Conservation (phyloP, 164 flowering plant species). For the Magnolia officinalis region DNA sequence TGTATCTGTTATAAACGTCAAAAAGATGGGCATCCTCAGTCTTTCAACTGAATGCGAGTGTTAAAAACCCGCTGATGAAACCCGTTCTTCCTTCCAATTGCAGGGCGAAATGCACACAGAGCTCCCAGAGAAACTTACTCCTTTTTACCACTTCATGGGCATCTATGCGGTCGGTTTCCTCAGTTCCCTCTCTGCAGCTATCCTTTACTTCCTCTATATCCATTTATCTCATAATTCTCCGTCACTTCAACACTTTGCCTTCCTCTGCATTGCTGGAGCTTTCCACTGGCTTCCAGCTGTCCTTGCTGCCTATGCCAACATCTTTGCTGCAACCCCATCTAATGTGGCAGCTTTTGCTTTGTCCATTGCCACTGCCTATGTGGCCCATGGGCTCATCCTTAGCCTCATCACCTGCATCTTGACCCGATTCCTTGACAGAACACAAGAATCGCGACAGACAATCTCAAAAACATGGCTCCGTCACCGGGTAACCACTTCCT, state of each 20-base stretch:
- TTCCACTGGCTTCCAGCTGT: slow-evolving; percentile 69
- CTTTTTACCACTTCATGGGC: slow-evolving; percentile 47
- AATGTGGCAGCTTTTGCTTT: slow-evolving; percentile 39
- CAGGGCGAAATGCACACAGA: slow-evolving; percentile 18
- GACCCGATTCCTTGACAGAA: slow-evolving; percentile 26
- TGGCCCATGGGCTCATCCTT: slow-evolving; percentile 55
- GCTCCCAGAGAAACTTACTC: slow-evolving; percentile 3
- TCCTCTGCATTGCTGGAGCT: slow-evolving; percentile 59
- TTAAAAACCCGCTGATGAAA: not conserved
- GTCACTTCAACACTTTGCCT: slow-evolving; percentile 38
- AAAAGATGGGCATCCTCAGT: not conserved
- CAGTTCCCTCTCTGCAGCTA: slow-evolving; percentile 57
- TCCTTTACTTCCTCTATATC: slow-evolving; percentile 42
- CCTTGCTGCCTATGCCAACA: slow-evolving; percentile 39
- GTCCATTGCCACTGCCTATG: slow-evolving; percentile 38
- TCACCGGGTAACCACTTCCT: slow-evolving; percentile 43
- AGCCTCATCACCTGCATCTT: slow-evolving; percentile 36
- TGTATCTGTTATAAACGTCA: not conserved
- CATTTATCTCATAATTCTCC: slow-evolving; percentile 27
- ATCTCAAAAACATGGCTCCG: slow-evolving; percentile 46
- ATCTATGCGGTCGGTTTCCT: slow-evolving; percentile 60
- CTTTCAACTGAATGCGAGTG: not conserved
- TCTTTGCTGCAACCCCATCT: slow-evolving; percentile 25
- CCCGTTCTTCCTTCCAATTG: slow-evolving; percentile 2
- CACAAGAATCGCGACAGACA: slow-evolving; percentile 24